These are phyloP conservation scores for Coniella lustricola DNA, from an alignment of 2,329 filamentous ascomycete species.

Conservation along the genomic window DNA sequence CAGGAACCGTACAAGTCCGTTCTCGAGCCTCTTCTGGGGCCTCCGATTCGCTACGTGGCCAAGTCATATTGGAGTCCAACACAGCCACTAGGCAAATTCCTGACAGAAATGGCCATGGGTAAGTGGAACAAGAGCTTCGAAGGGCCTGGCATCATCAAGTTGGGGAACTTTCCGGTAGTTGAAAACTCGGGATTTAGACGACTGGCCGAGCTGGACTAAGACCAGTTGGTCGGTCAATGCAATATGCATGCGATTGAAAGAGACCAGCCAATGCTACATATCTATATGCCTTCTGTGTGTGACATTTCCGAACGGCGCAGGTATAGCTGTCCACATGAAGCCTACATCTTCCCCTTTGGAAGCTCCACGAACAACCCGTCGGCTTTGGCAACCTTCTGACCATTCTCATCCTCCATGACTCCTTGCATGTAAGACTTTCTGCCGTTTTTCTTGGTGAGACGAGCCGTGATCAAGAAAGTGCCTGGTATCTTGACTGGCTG, in stretches of 20 bases:
- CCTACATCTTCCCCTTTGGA: constrained; percentile 19
- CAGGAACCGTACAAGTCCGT: constrained; percentile 18
- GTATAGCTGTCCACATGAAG: neutral
- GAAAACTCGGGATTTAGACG: constrained; percentile 30
- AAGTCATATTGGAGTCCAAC: constrained; percentile 34
- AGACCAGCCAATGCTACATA: too few species aligned
- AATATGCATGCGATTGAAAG: too few species aligned
- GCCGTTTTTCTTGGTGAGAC: constrained; percentile 38
- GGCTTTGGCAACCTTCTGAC: constrained; percentile 40
- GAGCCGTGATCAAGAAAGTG: constrained; percentile 39
- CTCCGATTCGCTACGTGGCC: constrained; percentile 19
- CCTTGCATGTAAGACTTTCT: constrained; percentile 46
- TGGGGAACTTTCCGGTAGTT: constrained; percentile 31
- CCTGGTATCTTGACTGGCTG: constrained; percentile 44
- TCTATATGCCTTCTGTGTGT: neutral
- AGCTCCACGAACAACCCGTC: constrained; percentile 44
- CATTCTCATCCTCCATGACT: constrained; percentile 41
- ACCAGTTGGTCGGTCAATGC: too few species aligned
- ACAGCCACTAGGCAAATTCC: constrained; percentile 33
- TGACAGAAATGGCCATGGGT: constrained; percentile 40
- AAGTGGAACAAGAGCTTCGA: constrained; percentile 23
- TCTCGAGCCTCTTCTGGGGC: constrained; percentile 18
- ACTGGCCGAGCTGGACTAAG: constrained; percentile 23
- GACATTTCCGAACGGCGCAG: neutral
- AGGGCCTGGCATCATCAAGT: constrained; percentile 25